Evolutionary conservation across 257 asterid genomes (phyloP), one percentile per base, ranked within the genome.

Genomic region (Leptodermis oblonga): DNA sequence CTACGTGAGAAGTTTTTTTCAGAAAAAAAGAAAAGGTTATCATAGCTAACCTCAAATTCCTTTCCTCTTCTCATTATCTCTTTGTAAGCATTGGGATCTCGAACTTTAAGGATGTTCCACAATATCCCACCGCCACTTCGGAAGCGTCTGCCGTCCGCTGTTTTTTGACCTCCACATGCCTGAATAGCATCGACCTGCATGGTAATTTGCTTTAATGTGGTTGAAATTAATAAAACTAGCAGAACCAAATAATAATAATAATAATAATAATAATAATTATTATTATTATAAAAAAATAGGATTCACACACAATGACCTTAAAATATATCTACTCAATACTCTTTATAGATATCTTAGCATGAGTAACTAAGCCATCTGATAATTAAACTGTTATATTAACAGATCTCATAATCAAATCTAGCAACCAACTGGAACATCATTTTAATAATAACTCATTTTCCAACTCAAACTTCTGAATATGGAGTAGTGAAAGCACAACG

Each of bases 101-200:
- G 97, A 67, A 43, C 76, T 85, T 89, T 94, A 78, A 91, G 82
- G 73, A 91, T 84, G 82, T 84, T 89, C 99, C 96, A 94, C 59
- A 91, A 77, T 81, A 91, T 83, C 52, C 99, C 97, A 69, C 99
- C 96, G 62, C 96, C 97, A 63, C 28, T 79, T 45, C 97, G 90
- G 43, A 54, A 79, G 39, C 96, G 96, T 71, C 70, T 75, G 26
- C 97, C 96, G 79, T 86, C 95, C 13, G 78, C 77, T 39, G 93
- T 88, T 82, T 86, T 89, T 81, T 91, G 97, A 45, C 99, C 97
- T 39, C 97, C 99, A 85, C 96, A 90, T 59, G 88, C 84, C 83
- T 86, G 97, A 79, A 94, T 87, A 55, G 97, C 99, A 69, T 89
- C 92, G 65, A 94, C 97, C 99, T 91, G 80, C 78, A 83, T 20